Evolutionary conservation across 371 early-diverging fungal species (phyloP).

Genomic region (Mucor ambiguus): DNA sequence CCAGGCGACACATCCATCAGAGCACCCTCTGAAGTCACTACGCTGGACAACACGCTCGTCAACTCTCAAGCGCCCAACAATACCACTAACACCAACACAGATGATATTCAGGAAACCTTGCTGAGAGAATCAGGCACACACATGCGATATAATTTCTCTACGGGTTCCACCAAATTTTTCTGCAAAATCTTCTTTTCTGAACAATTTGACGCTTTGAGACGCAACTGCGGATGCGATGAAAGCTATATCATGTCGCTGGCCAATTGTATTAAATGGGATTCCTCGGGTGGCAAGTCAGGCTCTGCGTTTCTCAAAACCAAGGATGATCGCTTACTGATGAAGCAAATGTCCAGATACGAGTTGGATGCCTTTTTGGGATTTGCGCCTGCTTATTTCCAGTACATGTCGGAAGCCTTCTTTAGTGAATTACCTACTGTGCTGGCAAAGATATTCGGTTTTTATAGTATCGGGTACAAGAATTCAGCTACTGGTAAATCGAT

Average conservation of each 20-base stretch:
- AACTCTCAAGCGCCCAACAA: background rate
- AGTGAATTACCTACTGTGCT: slow-evolving; percentile 87
- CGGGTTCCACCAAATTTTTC: slow-evolving; percentile 76
- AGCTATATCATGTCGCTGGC: slow-evolving; percentile 86
- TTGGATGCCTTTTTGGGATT: slow-evolving; percentile 90
- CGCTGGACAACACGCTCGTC: slow-evolving; percentile 9
- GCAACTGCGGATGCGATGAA: slow-evolving; percentile 83
- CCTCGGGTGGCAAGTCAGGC: slow-evolving; percentile 93
- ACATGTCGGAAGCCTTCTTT: slow-evolving; percentile 87
- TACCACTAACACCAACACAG: background rate
- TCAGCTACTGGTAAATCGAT: slow-evolving; percentile 77
- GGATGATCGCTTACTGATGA: slow-evolving; percentile 94
- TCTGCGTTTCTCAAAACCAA: slow-evolving; percentile 90
- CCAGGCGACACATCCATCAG: slow-evolving; percentile 4
- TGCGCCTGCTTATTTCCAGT: slow-evolving; percentile 94
- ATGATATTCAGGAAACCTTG: slow-evolving; percentile 62
- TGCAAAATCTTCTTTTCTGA: slow-evolving; percentile 94
- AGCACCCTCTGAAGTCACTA: slow-evolving; percentile 14
- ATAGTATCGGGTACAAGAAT: slow-evolving; percentile 88
- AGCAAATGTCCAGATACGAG: slow-evolving; percentile 88
- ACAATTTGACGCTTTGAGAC: slow-evolving; percentile 91
- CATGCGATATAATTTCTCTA: slow-evolving; percentile 74
- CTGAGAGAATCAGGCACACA: slow-evolving; percentile 70
- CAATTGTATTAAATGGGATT: slow-evolving; percentile 85
- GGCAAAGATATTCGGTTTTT: slow-evolving; percentile 95